Conservation (phyloP, 495 filamentous ascomycete species). For the Neurospora sp. region DNA sequence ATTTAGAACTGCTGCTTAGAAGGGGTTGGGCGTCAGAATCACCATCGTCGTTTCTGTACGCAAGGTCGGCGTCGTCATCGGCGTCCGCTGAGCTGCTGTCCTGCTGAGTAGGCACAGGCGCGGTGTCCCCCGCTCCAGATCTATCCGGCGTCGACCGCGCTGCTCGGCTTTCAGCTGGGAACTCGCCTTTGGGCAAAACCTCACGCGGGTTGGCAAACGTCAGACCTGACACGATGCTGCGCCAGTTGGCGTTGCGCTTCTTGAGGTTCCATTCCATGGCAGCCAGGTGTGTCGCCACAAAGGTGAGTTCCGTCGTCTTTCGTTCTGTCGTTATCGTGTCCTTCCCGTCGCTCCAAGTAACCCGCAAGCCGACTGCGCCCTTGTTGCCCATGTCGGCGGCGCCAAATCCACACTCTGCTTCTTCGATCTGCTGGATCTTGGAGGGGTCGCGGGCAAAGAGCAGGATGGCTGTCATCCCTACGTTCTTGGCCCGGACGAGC, state of each 20-base stretch:
- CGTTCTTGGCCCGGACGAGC: conserved; percentile 48
- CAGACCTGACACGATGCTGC: conserved; percentile 62
- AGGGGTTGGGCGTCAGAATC: not conserved
- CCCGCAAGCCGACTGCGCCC: conserved; percentile 70
- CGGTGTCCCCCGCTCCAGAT: conserved; percentile 11
- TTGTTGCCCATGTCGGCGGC: conserved; percentile 87
- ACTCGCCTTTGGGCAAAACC: conserved; percentile 13
- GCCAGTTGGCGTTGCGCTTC: conserved; percentile 77
- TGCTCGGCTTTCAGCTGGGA: conserved; percentile 2
- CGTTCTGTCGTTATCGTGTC: not conserved
- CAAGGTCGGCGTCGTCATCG: conserved; percentile 12
- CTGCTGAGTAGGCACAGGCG: not conserved
- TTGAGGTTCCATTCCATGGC: conserved; percentile 65
- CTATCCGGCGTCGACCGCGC: conserved; percentile 7
- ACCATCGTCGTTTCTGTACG: not conserved
- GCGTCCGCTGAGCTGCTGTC: conserved; percentile 17
- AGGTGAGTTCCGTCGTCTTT: conserved; percentile 55
- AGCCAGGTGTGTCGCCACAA: conserved; percentile 82
- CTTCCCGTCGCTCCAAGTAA: conserved; percentile 34
- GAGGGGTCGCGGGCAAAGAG: conserved; percentile 56
- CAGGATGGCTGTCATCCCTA: conserved; percentile 84
- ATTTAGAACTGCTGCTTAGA: not conserved
- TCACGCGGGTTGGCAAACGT: conserved; percentile 51
- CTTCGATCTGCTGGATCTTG: conserved; percentile 49
- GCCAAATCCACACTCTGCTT: conserved; percentile 71